Percentiles rank a stretch among this genome's conserved stretches.
Conservation (phyloP, 805 yeast genomes). For the Candida mattraensis region DNA sequence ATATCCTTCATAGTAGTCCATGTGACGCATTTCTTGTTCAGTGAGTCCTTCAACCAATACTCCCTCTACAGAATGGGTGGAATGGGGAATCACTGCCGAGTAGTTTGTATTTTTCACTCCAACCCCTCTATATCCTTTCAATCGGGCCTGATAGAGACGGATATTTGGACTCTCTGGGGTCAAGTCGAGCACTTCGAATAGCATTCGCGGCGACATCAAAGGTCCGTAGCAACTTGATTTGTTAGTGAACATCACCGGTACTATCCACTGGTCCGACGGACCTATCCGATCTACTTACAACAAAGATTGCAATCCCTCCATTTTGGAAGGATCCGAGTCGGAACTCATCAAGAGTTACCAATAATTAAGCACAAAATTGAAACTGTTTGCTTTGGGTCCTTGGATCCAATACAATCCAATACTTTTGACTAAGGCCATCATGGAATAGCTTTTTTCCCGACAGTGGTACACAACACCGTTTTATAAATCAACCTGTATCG, state of each 20-base stretch:
- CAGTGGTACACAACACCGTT: too few species aligned
- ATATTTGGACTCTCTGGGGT: slow-evolving; percentile 6
- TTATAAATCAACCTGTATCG: too few species aligned
- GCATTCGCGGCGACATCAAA: slow-evolving; percentile 12
- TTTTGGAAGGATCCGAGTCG: not conserved
- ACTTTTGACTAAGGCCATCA: too few species aligned
- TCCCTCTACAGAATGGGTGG: slow-evolving; percentile 8
- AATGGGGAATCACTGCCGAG: slow-evolving; percentile 15
- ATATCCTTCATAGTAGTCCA: slow-evolving; percentile 24
- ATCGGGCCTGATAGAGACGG: slow-evolving; percentile 11
- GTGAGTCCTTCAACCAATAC: slow-evolving; percentile 14
- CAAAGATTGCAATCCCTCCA: slow-evolving; percentile 1
- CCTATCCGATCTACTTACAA: slow-evolving; percentile 12
- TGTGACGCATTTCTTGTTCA: slow-evolving; percentile 12
- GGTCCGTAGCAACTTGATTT: slow-evolving; percentile 20
- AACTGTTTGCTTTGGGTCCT: too few species aligned
- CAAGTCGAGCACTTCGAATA: slow-evolving; percentile 16
- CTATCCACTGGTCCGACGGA: too few species aligned
- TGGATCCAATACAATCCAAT: too few species aligned
- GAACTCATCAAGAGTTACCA: not conserved
- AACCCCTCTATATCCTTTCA: slow-evolving; percentile 12
- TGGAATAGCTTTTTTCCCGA: too few species aligned
- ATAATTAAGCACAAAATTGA: too few species aligned
- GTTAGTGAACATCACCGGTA: not conserved
- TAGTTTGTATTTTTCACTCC: slow-evolving; percentile 16